phyloP scores from a whole-genome alignment of 202 grass and related monocot species.

The Cymbopogon flexuosus region DNA sequence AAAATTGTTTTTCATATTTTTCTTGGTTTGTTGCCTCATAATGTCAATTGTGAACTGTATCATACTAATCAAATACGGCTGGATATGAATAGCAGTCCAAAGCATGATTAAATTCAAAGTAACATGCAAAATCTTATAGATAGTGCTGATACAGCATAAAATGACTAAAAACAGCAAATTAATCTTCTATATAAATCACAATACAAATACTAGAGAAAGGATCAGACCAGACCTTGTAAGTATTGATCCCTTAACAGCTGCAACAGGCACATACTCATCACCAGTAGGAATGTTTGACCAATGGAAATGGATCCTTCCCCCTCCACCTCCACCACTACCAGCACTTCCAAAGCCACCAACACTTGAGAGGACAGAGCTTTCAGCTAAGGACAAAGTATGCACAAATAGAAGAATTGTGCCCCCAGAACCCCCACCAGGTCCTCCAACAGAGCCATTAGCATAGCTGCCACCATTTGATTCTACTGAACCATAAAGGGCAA shows the following conservation, averaged over 20 bases:
- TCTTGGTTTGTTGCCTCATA: background rate
- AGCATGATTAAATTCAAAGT: background rate
- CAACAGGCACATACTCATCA: constrained; percentile 91
- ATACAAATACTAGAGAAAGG: constrained; percentile 20
- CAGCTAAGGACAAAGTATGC: constrained; percentile 52
- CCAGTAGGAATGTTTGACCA: constrained; percentile 90
- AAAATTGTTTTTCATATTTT: background rate
- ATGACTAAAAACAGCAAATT: background rate
- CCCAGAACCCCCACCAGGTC: constrained; percentile 88
- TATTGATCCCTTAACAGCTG: constrained; percentile 75
- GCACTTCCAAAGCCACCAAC: constrained; percentile 61
- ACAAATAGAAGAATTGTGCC: constrained; percentile 97
- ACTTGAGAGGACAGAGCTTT: constrained; percentile 74
- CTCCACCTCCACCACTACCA: constrained; percentile 77
- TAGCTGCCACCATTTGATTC: constrained; percentile 84
- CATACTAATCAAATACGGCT: constrained; percentile 6
- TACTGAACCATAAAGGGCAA: constrained; percentile 66
- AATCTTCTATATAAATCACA: background rate
- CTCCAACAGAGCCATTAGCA: constrained; percentile 46
- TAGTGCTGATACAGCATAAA: background rate
- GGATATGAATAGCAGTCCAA: constrained; percentile 3
- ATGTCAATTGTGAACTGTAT: background rate
- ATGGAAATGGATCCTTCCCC: constrained; percentile 95
- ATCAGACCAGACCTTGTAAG: constrained; percentile 58
- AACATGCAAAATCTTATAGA: constrained; percentile 14